Base-by-base conservation (phyloP, 192 early-diverging fungal genomes). In the Podochytrium sp. region DNA sequence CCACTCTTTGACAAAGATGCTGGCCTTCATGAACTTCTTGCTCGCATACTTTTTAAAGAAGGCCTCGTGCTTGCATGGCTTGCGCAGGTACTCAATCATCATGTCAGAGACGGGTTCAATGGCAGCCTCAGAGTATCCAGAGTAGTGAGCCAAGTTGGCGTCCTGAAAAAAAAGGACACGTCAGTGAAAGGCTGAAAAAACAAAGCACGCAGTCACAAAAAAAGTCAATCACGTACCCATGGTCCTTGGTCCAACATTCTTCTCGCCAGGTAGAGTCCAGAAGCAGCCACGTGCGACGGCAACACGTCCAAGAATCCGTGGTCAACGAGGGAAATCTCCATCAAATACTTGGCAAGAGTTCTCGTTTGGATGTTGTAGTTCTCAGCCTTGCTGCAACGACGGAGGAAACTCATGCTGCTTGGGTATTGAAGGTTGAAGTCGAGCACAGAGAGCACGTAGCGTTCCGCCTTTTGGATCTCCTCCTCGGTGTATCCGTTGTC, bases 321-420 rank as follows among this genome's bases (percentile, higher is more conserved):
- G 78, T 98, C 95, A 43, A 98, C 74, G 12, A 96, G 82, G 27
- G 94, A 87, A 14, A 99, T 89, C 81, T 99, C 97, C 93, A 98
- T 92, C 50, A 98, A 84, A 70, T 96, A 99, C 81, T 99, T 98
- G 30, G 94, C 96, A 20, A 98, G 76, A 0, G 93, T 95, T 51
- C 97, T 90, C 16, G 94, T 92, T 79, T 95, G 92, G 62, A 92
- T 87, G 74, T 97, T 91, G 80, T 95, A 96, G 67, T 90, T 76
- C 70, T 97, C 96, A 30, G 92, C 92, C 82, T 95, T 97, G 55
- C 89, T 92, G 65, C 87, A 87, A 14, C 96, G 90, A 29, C 96
- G 88, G 65, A 98, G 78, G 78, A 99, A 99, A 61, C 91, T 93
- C 84, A 98, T 83, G n/a, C 95, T 93, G 65, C 86, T 92, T 0